Conservation (phyloP, 2,329 filamentous ascomycete species). For the Neonectria ditissima region DNA sequence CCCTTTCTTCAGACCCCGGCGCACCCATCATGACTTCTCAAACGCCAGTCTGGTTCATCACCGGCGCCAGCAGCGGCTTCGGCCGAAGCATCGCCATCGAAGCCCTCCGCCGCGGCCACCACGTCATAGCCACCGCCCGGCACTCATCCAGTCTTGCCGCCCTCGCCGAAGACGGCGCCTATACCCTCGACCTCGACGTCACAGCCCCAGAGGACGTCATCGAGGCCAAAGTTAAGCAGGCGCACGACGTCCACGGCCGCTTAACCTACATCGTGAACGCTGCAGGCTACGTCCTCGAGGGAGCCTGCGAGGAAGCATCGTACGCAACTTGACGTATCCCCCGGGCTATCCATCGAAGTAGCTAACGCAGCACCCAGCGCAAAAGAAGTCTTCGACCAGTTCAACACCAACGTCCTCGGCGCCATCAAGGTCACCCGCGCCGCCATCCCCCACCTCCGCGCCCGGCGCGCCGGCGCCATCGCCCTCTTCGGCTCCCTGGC, state of each 20-base stretch:
- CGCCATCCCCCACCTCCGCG: conserved; percentile 57
- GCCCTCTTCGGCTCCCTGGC: conserved; percentile 58
- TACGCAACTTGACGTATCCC: background rate
- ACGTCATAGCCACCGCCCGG: conserved; percentile 60
- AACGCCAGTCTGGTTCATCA: conserved; percentile 59
- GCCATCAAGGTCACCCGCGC: conserved; percentile 58
- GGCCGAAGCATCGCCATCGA: conserved; percentile 57
- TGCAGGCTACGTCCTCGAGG: conserved; percentile 34
- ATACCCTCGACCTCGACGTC: conserved; percentile 28
- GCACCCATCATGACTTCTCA: conserved; percentile 32
- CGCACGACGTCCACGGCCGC: conserved; percentile 20
- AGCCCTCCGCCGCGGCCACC: conserved; percentile 56
- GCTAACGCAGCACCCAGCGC: conserved; percentile 22
- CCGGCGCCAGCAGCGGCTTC: conserved; percentile 59
- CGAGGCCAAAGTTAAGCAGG: conserved; percentile 25
- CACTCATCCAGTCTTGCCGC: conserved; percentile 36
- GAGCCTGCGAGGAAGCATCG: conserved; percentile 32
- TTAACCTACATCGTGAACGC: conserved; percentile 30
- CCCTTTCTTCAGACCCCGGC: background rate
- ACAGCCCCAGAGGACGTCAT: conserved; percentile 24
- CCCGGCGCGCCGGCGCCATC: conserved; percentile 44
- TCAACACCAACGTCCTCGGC: conserved; percentile 63
- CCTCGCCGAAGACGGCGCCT: conserved; percentile 24
- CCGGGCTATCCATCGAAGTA: background rate
- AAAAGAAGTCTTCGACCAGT: conserved; percentile 49